Base-by-base conservation (phyloP, 441 rosid genomes). In the Adansonia grandidieri region DNA sequence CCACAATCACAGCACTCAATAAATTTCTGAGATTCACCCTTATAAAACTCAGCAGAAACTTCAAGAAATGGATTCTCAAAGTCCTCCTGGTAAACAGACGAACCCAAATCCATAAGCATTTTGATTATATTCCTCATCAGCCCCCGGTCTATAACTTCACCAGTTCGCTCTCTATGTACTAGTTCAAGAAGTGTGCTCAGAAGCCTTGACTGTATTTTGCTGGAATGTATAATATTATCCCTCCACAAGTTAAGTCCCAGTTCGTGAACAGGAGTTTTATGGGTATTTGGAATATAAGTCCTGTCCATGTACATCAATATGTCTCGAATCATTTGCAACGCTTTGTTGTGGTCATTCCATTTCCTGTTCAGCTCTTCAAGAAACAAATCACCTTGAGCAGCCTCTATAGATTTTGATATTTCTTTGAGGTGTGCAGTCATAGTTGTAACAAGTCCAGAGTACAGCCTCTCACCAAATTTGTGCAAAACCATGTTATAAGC, bases 401-500 rank as follows among this genome's bases (percentile, higher is more conserved):
- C 93, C 84, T 94, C 98, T 14, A 94, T 90, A 3, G 90, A 87
- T 85, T 89, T 96, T 14, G 96, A 88, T 78, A 91, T 96, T 60
- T 91, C 93, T 79, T 86, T 91, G 77, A 96, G 94, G 88, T 96
- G 99, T n/a, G 85, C 84, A 62, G 98, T 96, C 98, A 96, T 96
- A 19, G 99, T 92, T 5, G 87, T 58, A 24, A 94, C 92, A 84
- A 96, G 84, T 45, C 98, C 99, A 13, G 86, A 82, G 74, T 94
- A 96, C 45, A 96, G 86, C 85, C 87, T 92, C 83, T 96, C 99
- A n/a, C 98, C 99, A 77, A 89, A 94, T 84, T 96, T 96, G 83
- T 96, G 98, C 77, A 96, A 93, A 79, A 96, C 99, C 99, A 96
- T 96, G 77, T 92, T 94, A 89, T 96, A 96, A 14, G 99, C 99